phyloP scores from a whole-genome alignment of 2,329 filamentous ascomycete genomes.

The Dactylonectria estremocensis region DNA sequence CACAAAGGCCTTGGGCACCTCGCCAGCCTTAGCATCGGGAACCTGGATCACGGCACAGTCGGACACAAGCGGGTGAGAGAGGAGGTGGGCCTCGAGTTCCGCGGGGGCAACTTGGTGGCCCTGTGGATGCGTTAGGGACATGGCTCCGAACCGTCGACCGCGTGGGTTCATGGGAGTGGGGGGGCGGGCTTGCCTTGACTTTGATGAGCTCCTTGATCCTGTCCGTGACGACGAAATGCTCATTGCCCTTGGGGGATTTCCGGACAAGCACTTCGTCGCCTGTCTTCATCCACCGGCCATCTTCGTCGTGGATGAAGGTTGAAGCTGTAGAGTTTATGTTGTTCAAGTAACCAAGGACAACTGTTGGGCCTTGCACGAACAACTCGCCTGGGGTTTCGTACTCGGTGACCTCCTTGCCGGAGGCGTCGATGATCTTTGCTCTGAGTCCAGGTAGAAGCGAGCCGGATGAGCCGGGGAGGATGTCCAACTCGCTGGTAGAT shows the following conservation, averaged over 20 bases:
- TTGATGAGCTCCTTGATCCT: conserved; percentile 81
- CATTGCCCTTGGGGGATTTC: conserved; percentile 74
- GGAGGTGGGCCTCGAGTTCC: no score
- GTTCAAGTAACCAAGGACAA: neutral
- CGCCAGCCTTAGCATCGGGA: conserved; percentile 70
- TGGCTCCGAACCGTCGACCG: no score
- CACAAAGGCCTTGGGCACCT: conserved; percentile 75
- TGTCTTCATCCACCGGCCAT: neutral
- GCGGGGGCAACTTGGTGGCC: no score
- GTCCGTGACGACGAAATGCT: conserved; percentile 89
- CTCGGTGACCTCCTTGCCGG: neutral
- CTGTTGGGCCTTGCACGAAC: neutral
- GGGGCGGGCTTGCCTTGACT: conserved; percentile 70
- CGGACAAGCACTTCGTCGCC: neutral
- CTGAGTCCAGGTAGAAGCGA: neutral
- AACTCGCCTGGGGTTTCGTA: neutral
- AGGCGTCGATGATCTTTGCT: neutral
- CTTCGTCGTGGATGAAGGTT: neutral
- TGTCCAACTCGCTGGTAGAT: neutral
- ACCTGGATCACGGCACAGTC: no score
- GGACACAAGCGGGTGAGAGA: no score
- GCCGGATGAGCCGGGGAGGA: neutral
- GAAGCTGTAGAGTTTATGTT: neutral
- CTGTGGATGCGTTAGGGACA: no score
- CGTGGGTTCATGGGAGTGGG: no score